phyloP scores from a whole-genome alignment of 2,329 filamentous ascomycete species.

The Hymenoscyphus infarciens region DNA sequence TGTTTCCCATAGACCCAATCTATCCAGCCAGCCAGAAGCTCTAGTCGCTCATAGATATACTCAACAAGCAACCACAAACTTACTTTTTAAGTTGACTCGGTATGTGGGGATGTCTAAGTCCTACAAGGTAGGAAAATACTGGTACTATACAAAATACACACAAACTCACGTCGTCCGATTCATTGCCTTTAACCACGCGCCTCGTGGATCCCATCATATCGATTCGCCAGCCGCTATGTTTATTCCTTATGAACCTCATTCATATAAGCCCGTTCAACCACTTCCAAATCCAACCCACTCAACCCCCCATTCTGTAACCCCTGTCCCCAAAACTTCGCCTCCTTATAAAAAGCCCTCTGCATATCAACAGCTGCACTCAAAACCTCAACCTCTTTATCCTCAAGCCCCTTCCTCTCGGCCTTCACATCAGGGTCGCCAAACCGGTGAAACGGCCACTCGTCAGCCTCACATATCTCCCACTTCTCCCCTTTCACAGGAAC shows the following conservation, averaged over 20 bases:
- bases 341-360: conserved; percentile 14
- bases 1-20: too few relatives aligned
- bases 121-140: too few relatives aligned
- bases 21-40: too few relatives aligned
- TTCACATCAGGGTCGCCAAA: conserved; percentile 4
- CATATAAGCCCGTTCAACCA: neutral
- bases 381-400: conserved; percentile 1
- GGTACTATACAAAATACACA: too few relatives aligned
- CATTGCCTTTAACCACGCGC: too few relatives aligned
- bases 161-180: too few relatives aligned
- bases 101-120: too few relatives aligned
- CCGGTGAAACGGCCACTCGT: conserved; percentile 31
- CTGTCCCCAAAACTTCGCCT: conserved; percentile 7
- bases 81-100: too few relatives aligned
- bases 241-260: neutral
- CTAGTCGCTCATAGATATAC: too few relatives aligned
- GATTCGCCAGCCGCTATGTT: neutral
- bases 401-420: neutral
- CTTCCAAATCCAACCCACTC: neutral
- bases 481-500: conserved; percentile 22
- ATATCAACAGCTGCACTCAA: conserved; percentile 18
- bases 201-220: too few relatives aligned
- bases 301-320: neutral
- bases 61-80: too few relatives aligned
- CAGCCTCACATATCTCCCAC: conserved; percentile 30